Base-by-base conservation (phyloP, 148 eudicot species). In the Fagopyrum esculentum region DNA sequence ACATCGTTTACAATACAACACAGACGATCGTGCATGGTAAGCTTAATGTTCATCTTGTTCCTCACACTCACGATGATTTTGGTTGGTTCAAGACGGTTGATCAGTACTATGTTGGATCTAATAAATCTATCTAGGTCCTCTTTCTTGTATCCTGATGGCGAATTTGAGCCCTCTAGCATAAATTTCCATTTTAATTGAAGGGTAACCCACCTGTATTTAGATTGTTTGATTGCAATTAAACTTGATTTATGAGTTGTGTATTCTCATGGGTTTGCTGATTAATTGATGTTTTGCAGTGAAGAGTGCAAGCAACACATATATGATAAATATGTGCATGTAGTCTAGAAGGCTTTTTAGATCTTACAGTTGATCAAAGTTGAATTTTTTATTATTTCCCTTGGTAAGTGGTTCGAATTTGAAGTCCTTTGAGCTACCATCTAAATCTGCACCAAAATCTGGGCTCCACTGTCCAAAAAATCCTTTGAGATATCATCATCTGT, bases 1-100 rank as follows among this genome's bases (percentile, higher is more conserved):
- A n/a, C 66, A 60, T 60, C 22, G 66, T 60, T 60, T 93, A 90
- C 76, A 77, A 89, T 19, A 91, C 91, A 59, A 85, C 81, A 9
- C 76, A 79, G 71, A 82, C 84, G 12, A 76, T 87, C 85, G 93
- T 88, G 74, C 80, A 85, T 17, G 89, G 86, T 17, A 94, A 91
- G 69, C 75, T 94, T 84, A 94, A 94, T 85, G 98, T 92, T 55
- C 98, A 95, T 81, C 83, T 95, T 89, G 98, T 92, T 80, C 85
- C 97, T 51, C 98, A 95, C 78, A 85, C 98, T 1, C 98, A 95
- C 83, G 97, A 90, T 74, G 98, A 95, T 69, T 96, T 92, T 40
- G 98, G 98, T 66, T 95, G 98, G 98, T 87, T 92, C 84, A 95
- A 90, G 91, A 95, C 97, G 0, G 70, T 95, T 82, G 98, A 95